Percentiles rank a stretch among this genome's conserved stretches.
Conservation (phyloP, 768 basidiomycete species). For the Suillus hirtellus region DNA sequence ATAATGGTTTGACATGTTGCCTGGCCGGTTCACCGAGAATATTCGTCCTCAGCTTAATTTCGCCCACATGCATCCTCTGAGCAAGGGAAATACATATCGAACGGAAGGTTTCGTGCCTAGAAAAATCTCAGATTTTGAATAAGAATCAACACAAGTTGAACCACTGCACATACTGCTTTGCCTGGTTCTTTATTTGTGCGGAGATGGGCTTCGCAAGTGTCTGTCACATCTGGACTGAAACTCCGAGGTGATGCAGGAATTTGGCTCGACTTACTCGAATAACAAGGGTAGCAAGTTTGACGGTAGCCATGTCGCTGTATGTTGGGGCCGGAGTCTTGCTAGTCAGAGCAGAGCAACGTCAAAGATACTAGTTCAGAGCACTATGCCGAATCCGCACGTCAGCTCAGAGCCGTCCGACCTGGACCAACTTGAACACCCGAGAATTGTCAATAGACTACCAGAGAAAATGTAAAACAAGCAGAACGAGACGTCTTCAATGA, state of each 20-base stretch:
- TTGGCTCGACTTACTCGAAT: conserved; percentile 59
- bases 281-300: conserved; percentile 71
- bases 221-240: conserved; percentile 35
- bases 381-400: conserved; percentile 2
- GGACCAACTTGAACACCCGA: background rate
- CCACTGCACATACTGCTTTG: conserved; percentile 55
- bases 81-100: conserved; percentile 70
- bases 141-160: background rate
- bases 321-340: background rate
- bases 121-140: background rate
- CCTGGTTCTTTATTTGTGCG: conserved; percentile 65
- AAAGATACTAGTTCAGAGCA: background rate
- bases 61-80: conserved; percentile 74
- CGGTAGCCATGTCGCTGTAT: conserved; percentile 57
- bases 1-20: conserved; percentile 69
- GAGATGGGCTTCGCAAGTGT: conserved; percentile 87
- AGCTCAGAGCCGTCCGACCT: background rate
- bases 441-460: background rate
- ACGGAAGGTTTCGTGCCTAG: conserved; percentile 73
- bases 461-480: background rate
- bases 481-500: background rate
- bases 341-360: background rate
- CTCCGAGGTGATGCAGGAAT: background rate
- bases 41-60: conserved; percentile 70
- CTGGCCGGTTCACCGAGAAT: conserved; percentile 75